These are phyloP conservation scores for Pulchroboletus neoregius DNA, from an alignment of 1,284 basidiomycete genomes.

Conservation along the genomic window DNA sequence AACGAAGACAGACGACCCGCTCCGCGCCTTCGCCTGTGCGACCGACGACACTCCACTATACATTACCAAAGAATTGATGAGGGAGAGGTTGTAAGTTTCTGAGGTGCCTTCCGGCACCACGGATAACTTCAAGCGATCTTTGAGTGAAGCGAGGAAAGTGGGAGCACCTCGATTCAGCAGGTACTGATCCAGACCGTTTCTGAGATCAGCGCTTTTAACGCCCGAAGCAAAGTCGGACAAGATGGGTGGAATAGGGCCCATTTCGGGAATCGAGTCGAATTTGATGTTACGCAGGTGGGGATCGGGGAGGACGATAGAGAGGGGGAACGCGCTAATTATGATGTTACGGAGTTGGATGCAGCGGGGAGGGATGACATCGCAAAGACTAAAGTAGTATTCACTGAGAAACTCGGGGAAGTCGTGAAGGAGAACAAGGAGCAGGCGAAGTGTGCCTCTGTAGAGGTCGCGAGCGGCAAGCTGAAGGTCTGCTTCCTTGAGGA, in stretches of 20 bases:
- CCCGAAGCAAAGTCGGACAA: slow-evolving; percentile 85
- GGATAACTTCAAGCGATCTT: slow-evolving; percentile 69
- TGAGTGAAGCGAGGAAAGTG: slow-evolving; percentile 74
- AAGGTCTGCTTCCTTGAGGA: slow-evolving; percentile 81
- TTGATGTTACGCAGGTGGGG: slow-evolving; percentile 75
- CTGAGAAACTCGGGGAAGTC: slow-evolving; percentile 99
- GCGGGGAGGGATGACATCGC: slow-evolving; percentile 87
- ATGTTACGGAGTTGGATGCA: slow-evolving; percentile 98
- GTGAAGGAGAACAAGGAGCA: slow-evolving; percentile 92
- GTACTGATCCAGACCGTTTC: slow-evolving; percentile 77
- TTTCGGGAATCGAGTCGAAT: slow-evolving; percentile 76
- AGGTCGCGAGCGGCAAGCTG: slow-evolving; percentile 83
- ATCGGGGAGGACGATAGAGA: slow-evolving; percentile 81
- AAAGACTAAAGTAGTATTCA: slow-evolving; percentile 95
- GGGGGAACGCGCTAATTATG: slow-evolving; percentile 95
- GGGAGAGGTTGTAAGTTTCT: slow-evolving; percentile 81
- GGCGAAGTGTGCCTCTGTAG: slow-evolving; percentile 88
- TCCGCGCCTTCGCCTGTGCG: slow-evolving; percentile 77
- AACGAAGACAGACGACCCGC: slow-evolving; percentile 76
- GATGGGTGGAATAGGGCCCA: slow-evolving; percentile 86
- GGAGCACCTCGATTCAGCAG: slow-evolving; percentile 67
- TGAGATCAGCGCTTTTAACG: slow-evolving; percentile 77
- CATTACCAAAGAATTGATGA: slow-evolving; percentile 93
- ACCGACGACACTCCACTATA: slow-evolving; percentile 91
- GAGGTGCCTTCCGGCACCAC: slow-evolving; percentile 45